Conservation (phyloP, 495 filamentous ascomycete species). For the Haplographium delicatum region DNA sequence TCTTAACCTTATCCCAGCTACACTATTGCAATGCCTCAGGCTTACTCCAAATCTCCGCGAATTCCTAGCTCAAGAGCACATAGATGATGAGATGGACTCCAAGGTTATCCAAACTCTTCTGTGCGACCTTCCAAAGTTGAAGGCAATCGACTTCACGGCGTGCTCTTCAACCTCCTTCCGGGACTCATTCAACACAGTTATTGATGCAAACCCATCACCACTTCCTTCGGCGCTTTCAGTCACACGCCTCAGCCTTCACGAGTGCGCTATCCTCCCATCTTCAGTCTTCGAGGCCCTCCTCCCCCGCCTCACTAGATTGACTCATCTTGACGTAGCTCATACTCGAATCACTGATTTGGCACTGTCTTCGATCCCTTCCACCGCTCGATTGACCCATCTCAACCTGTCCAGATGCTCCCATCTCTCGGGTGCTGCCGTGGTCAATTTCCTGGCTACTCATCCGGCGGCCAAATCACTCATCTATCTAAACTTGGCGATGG, state of each 20-base stretch:
- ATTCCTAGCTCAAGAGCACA: conserved; percentile 76
- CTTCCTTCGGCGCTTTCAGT: conserved; percentile 49
- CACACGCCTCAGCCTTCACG: conserved; percentile 70
- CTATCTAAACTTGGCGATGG: conserved; percentile 70
- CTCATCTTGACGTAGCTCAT: conserved; percentile 75
- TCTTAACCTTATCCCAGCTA: conserved; percentile 74
- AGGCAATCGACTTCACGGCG: conserved; percentile 75
- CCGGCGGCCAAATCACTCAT: conserved; percentile 63
- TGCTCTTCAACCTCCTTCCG: conserved; percentile 68
- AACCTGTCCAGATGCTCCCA: conserved; percentile 72
- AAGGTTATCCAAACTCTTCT: conserved; percentile 70
- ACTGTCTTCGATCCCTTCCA: conserved; percentile 63
- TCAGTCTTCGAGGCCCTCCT: conserved; percentile 65
- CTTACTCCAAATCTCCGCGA: conserved; percentile 74
- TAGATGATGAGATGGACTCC: conserved; percentile 71
- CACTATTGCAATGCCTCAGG: conserved; percentile 68
- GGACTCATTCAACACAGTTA: conserved; percentile 45
- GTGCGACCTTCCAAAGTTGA: conserved; percentile 60
- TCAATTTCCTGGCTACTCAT: conserved; percentile 69
- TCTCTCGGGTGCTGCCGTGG: conserved; percentile 59
- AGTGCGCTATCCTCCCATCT: conserved; percentile 70
- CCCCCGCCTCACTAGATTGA: conserved; percentile 62
- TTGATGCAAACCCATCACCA: conserved; percentile 21
- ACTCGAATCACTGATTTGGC: conserved; percentile 73
- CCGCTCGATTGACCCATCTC: conserved; percentile 71